Conservation (phyloP, 495 filamentous ascomycete genomes). For the Penicillium cataractarum region DNA sequence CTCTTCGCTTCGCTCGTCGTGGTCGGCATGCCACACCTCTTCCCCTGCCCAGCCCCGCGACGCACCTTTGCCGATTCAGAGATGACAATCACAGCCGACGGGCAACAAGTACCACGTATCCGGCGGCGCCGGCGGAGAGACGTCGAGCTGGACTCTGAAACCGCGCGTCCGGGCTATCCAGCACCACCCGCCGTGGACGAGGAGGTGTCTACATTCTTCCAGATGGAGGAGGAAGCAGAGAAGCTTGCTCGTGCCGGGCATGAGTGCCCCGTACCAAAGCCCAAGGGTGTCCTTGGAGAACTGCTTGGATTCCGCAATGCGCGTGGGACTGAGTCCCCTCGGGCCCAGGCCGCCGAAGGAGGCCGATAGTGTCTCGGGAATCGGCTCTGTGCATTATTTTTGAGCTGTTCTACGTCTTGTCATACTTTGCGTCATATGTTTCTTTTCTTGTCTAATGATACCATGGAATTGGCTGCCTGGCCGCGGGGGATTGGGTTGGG, state of each 20-base stretch:
- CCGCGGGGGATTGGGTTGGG: slow-evolving; percentile 11
- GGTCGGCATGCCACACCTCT: slow-evolving; percentile 86
- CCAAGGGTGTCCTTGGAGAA: slow-evolving; percentile 71
- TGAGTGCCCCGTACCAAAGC: slow-evolving; percentile 86
- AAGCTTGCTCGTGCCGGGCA: slow-evolving; percentile 33
- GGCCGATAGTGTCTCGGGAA: slow-evolving; percentile 12
- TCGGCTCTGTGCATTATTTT: neutral
- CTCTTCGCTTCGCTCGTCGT: slow-evolving; percentile 87
- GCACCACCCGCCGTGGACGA: slow-evolving; percentile 38
- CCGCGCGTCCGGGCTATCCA: slow-evolving; percentile 20
- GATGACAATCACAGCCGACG: slow-evolving; percentile 53
- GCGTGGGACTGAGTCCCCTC: slow-evolving; percentile 14
- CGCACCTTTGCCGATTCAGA: slow-evolving; percentile 72
- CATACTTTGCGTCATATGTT: slow-evolving; percentile 17
- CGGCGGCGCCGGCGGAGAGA: slow-evolving; percentile 41
- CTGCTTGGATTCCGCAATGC: slow-evolving; percentile 64
- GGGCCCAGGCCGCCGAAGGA: slow-evolving; percentile 18
- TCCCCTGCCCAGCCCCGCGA: slow-evolving; percentile 89
- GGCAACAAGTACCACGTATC: slow-evolving; percentile 44
- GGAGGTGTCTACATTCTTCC: slow-evolving; percentile 48
- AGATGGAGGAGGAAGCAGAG: slow-evolving; percentile 50
- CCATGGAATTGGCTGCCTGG: slow-evolving; percentile 29
- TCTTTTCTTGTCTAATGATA: slow-evolving; percentile 33
- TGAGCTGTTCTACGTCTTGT: slow-evolving; percentile 8
- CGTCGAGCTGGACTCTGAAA: slow-evolving; percentile 31